These are phyloP conservation scores for Macrophomina pseudophaseolina DNA, from an alignment of 2,329 filamentous ascomycete species.

Conservation along the genomic window DNA sequence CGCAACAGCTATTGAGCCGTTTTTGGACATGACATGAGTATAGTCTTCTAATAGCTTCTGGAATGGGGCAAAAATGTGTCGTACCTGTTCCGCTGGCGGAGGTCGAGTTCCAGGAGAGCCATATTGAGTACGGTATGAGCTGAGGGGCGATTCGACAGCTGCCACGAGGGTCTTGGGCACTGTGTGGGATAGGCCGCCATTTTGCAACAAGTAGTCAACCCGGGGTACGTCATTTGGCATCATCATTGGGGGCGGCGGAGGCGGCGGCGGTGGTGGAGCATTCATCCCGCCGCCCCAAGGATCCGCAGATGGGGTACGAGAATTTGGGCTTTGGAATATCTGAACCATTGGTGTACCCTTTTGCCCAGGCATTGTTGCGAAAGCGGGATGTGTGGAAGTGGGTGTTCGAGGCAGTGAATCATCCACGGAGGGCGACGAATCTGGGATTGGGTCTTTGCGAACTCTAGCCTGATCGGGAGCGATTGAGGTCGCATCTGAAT, in stretches of 20 bases:
- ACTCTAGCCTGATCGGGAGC: slow-evolving; percentile 44
- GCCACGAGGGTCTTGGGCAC: slow-evolving; percentile 77
- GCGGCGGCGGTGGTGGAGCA: slow-evolving; percentile 67
- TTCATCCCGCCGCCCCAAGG: slow-evolving; percentile 50
- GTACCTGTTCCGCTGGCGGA: slow-evolving; percentile 60
- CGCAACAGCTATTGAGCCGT: slow-evolving; percentile 90
- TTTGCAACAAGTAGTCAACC: slow-evolving; percentile 89
- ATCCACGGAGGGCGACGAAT: slow-evolving; percentile 46
- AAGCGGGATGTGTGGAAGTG: slow-evolving; percentile 44
- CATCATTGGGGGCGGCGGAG: slow-evolving; percentile 74
- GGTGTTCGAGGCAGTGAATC: slow-evolving; percentile 55
- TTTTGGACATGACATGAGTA: slow-evolving; percentile 76
- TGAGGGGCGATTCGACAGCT: slow-evolving; percentile 56
- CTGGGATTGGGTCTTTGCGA: slow-evolving; percentile 37
- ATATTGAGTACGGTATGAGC: slow-evolving; percentile 62
- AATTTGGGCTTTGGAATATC: slow-evolving; percentile 50
- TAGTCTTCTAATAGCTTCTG: slow-evolving; percentile 87
- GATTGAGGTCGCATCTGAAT: slow-evolving; percentile 54
- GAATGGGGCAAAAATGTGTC: slow-evolving; percentile 80
- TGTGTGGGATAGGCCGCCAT: slow-evolving; percentile 77
- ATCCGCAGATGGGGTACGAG: slow-evolving; percentile 41
- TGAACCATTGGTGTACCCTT: slow-evolving; percentile 48
- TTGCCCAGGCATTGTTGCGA: slow-evolving; percentile 42
- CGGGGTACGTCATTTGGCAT: slow-evolving; percentile 72
- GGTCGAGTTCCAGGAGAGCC: slow-evolving; percentile 56